These are phyloP conservation scores for Imleria badia DNA, from an alignment of 768 basidiomycete genomes.

Conservation along the genomic window DNA sequence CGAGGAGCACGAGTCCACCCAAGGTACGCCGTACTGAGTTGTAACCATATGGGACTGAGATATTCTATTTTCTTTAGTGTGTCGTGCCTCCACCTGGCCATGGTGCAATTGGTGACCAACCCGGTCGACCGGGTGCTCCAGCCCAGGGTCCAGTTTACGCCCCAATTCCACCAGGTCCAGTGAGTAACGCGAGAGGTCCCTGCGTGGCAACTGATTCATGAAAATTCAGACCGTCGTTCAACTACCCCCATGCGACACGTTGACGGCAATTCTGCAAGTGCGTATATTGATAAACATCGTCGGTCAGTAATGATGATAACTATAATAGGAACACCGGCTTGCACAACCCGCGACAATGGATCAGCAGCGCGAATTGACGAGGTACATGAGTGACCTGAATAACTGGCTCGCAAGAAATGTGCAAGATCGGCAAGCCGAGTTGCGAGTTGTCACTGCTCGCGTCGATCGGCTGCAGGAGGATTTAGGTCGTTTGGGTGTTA, in stretches of 20 bases:
- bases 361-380: slow-evolving; percentile 77
- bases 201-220: slow-evolving; percentile 1
- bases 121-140: slow-evolving; percentile 16
- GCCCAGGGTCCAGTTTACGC: no score
- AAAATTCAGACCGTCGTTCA: slow-evolving; percentile 54
- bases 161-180: no score
- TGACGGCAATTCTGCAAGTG: slow-evolving; percentile 69
- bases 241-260: slow-evolving; percentile 64
- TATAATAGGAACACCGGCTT: slow-evolving; percentile 65
- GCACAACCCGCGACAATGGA: slow-evolving; percentile 74
- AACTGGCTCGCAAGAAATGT: slow-evolving; percentile 81
- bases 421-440: slow-evolving; percentile 71
- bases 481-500: slow-evolving; percentile 44
- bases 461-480: slow-evolving; percentile 49
- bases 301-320: slow-evolving; percentile 6
- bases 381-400: slow-evolving; percentile 75
- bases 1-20: slow-evolving; percentile 38
- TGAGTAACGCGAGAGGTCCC: slow-evolving; percentile 32
- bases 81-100: no score
- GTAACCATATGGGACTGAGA: neutral
- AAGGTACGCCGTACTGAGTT: slow-evolving; percentile 15
- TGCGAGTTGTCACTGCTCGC: slow-evolving; percentile 62
- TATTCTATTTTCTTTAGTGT: slow-evolving; percentile 15
- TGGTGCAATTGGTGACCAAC: slow-evolving; percentile 16
- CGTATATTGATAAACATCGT: slow-evolving; percentile 18